Evolutionary conservation across 768 basidiomycete genomes (phyloP), one percentile per base, ranked within the genome.

Genomic region (Chalciporus pseudorubinellus): DNA sequence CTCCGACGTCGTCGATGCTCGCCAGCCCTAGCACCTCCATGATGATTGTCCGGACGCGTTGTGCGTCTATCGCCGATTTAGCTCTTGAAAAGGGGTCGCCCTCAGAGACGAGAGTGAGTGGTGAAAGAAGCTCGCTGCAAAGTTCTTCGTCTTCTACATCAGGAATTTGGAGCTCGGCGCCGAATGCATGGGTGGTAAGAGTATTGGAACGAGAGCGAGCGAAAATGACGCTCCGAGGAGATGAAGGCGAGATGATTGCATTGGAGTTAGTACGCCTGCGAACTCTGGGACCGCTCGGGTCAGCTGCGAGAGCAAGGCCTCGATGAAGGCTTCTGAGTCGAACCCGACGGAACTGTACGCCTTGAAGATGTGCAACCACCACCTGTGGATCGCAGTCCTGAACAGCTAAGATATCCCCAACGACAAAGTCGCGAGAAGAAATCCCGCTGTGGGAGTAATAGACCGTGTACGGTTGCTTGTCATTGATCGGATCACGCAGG

Each of bases 331-430:
- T 74, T 47, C 69, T 70, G 20, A 85, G 66, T 1, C 74, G 73
- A 14, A 87, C 73, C 31, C 78, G 74, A 39, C 79, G 78, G 63
- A 89, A 89, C 36, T 73, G 75, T 52, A 84, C 81, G 3, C 75
- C 79, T 56, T 78, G 78, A 20, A 85, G 48, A 33, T 74, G 74
- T 3, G 83, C 86, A 7, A 88, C 76, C 20, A 89, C 70, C 20
- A 60, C 56, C 1, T 64, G 66, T 1, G 70, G 59, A 14, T 70
- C 65, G 13, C 65, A 62, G 2, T 69, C 63, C 38, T 71, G 71
- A 12, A 85, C 62, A 0, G 80, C 83, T 48, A 74, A 78, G 1
- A 76, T 76, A 39, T 86, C 81, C 0, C 76, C 75, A 0, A 79
- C 55, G 33, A 83, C 71, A n/a, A 74, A 61, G 0, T 70, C 73